A percentile compares a stretch with the other conserved stretches of the same genome.
phyloP scores from a whole-genome alignment of 2,329 filamentous ascomycete genomes.

The Xylariaceae sp. region DNA sequence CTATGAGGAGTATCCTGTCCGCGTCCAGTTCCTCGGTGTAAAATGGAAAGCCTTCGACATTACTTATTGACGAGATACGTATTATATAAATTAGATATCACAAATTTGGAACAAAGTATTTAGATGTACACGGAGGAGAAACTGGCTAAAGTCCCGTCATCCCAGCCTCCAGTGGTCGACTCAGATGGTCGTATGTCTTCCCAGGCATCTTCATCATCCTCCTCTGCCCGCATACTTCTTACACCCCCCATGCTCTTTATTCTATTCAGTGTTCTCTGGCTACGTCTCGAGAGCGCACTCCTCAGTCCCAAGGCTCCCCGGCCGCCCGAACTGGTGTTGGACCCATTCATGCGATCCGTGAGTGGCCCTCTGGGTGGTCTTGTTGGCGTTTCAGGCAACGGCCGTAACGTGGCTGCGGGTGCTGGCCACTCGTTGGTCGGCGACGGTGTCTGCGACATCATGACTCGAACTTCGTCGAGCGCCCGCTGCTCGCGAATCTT shows the following conservation, averaged over 20 bases:
- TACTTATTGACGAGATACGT: not conserved
- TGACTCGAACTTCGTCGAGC: slow-evolving; percentile 9
- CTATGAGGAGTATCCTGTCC: no score
- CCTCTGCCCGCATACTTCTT: slow-evolving; percentile 14
- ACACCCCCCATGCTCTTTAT: slow-evolving; percentile 18
- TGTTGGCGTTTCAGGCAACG: slow-evolving; percentile 19
- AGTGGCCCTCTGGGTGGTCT: slow-evolving; percentile 10
- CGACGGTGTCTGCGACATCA: slow-evolving; percentile 17
- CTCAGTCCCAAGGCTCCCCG: slow-evolving; percentile 6
- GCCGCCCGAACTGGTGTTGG: not conserved
- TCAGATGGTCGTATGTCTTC: slow-evolving; percentile 24
- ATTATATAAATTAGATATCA: not conserved
- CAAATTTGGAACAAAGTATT: not conserved
- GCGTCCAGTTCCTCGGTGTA: no score
- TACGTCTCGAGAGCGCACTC: slow-evolving; percentile 15
- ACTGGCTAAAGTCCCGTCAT: slow-evolving; percentile 20
- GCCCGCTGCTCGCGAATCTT: slow-evolving; percentile 13
- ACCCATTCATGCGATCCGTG: slow-evolving; percentile 6
- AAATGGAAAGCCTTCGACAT: no score
- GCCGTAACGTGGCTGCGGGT: slow-evolving; percentile 4
- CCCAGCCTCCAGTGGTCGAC: slow-evolving; percentile 22
- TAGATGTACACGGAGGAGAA: slow-evolving; percentile 28
- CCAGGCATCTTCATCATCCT: slow-evolving; percentile 25
- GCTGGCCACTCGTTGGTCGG: slow-evolving; percentile 10
- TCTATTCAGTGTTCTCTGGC: slow-evolving; percentile 16